These are phyloP conservation scores for Theileria orientalis DNA, from an alignment of 169 alveolate genomes.

Conservation along the genomic window DNA sequence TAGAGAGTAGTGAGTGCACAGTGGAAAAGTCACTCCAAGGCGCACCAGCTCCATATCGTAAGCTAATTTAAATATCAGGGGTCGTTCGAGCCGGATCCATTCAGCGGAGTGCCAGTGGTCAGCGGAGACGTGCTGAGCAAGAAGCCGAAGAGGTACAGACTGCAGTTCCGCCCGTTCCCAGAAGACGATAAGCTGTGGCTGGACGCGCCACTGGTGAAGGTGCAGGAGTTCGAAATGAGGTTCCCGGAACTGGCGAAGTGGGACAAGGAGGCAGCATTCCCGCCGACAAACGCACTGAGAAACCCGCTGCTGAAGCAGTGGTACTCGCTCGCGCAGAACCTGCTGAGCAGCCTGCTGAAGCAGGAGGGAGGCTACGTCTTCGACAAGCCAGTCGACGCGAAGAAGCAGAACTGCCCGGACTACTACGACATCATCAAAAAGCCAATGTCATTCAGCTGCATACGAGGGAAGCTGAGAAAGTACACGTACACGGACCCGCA, in stretches of 20 bases:
- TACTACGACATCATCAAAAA: slow-evolving; percentile 83
- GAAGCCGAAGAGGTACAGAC: slow-evolving; percentile 69
- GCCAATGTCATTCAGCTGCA: slow-evolving; percentile 86
- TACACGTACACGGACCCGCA: slow-evolving; percentile 76
- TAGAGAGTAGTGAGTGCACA: background rate
- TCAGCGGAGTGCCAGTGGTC: slow-evolving; percentile 54
- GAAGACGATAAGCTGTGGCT: slow-evolving; percentile 80
- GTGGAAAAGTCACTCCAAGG: background rate
- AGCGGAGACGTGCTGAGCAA: slow-evolving; percentile 4
- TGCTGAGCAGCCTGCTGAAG: slow-evolving; percentile 72
- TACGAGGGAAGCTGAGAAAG: slow-evolving; percentile 76
- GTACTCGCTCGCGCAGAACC: slow-evolving; percentile 71
- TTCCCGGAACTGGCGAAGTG: slow-evolving; percentile 83
- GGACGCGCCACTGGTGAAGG: slow-evolving; percentile 81
- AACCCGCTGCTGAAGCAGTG: slow-evolving; percentile 81
- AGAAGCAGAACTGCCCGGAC: slow-evolving; percentile 86
- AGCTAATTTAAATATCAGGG: slow-evolving; percentile 16
- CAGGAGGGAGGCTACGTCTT: slow-evolving; percentile 88
- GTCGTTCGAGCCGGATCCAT: background rate
- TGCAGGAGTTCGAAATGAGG: slow-evolving; percentile 78
- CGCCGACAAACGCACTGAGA: slow-evolving; percentile 65
- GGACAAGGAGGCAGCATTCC: slow-evolving; percentile 70
- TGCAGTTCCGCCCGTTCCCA: slow-evolving; percentile 76
- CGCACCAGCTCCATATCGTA: background rate
- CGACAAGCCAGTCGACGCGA: slow-evolving; percentile 86